These are phyloP conservation scores for Auricularia sp. DNA, from an alignment of 768 basidiomycete genomes.

Conservation along the genomic window DNA sequence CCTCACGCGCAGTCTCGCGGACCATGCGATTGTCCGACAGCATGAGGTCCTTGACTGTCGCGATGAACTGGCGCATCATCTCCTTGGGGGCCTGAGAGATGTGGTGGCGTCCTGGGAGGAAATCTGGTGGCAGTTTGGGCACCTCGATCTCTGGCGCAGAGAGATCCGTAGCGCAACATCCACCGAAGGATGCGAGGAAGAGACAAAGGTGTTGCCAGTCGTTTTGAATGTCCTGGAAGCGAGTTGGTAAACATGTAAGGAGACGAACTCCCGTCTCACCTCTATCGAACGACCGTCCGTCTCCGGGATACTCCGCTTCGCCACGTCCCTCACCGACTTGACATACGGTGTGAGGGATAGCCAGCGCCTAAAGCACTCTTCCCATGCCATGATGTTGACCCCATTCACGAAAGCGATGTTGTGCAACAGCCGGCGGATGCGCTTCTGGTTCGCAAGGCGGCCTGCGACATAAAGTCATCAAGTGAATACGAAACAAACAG, in stretches of 20 bases:
- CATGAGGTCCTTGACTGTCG: conserved; percentile 56
- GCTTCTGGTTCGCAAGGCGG: conserved; percentile 71
- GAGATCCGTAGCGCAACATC: neutral
- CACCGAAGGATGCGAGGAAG: neutral
- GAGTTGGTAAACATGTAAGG: neutral
- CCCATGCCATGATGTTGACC: conserved; percentile 72
- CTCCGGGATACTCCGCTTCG: neutral
- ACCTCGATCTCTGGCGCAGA: neutral
- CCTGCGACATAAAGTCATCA: conserved; percentile 29
- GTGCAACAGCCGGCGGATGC: conserved; percentile 62
- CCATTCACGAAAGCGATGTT: conserved; percentile 52
- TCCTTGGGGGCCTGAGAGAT: conserved; percentile 24
- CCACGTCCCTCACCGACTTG: conserved; percentile 15
- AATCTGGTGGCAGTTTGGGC: neutral
- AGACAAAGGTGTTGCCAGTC: neutral
- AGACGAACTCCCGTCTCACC: neutral
- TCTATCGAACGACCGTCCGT: neutral
- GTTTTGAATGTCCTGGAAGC: neutral
- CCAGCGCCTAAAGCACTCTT: conserved; percentile 76
- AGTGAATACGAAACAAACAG: no score
- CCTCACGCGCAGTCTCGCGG: conserved; percentile 70
- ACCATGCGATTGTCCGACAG: conserved; percentile 52
- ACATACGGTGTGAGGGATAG: conserved; percentile 50
- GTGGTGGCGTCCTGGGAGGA: neutral
- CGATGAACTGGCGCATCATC: conserved; percentile 56